Conservation (phyloP, 495 filamentous ascomycete species). For the Penicillium riverlandense region DNA sequence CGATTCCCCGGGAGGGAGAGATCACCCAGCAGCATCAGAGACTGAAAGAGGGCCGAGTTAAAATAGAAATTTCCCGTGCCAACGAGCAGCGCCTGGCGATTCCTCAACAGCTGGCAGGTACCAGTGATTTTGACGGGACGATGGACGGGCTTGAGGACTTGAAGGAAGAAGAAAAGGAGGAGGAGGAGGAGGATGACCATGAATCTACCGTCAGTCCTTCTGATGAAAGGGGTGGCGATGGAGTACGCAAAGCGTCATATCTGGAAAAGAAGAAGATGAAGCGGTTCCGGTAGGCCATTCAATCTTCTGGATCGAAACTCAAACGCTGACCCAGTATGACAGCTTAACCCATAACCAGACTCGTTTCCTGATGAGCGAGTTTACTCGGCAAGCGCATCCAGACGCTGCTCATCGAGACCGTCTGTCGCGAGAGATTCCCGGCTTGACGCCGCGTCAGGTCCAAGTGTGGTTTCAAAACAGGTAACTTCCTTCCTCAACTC, state of each 20-base stretch:
- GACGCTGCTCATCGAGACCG: constrained; percentile 90
- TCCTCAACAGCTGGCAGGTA: constrained; percentile 8
- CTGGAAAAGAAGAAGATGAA: constrained; percentile 90
- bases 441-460: constrained; percentile 86
- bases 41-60: constrained; percentile 11
- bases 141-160: constrained; percentile 10
- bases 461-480: constrained; percentile 99
- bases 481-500: constrained; percentile 41
- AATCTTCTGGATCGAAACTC: too few relatives aligned
- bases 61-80: constrained; percentile 13
- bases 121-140: constrained; percentile 10
- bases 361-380: constrained; percentile 94
- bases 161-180: constrained; percentile 6
- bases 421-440: constrained; percentile 86
- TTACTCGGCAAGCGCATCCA: constrained; percentile 89
- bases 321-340: neutral
- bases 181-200: constrained; percentile 14
- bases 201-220: constrained; percentile 25
- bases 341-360: constrained; percentile 97
- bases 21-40: constrained; percentile 1
- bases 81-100: constrained; percentile 11
- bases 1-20: constrained; percentile 15
- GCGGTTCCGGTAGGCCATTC: constrained; percentile 66
- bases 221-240: constrained; percentile 25
- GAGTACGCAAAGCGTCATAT: constrained; percentile 16